Percentiles rank a stretch among this genome's conserved stretches.
phyloP scores from a whole-genome alignment of 805 yeast genomes.

The Lachancea fermentati region DNA sequence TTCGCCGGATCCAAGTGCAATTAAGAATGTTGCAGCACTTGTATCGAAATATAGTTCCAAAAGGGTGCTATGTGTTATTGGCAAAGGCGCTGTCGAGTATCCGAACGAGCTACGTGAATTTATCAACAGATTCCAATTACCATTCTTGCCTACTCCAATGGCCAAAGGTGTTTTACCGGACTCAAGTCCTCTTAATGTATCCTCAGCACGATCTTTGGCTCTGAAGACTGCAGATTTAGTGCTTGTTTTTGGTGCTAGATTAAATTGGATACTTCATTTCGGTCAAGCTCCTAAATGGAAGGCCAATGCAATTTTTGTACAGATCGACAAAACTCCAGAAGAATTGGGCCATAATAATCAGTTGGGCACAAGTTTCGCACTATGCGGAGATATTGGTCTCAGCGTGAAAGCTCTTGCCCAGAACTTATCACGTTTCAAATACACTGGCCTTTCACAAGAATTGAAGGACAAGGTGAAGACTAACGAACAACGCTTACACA shows the following conservation, averaged over 20 bases:
- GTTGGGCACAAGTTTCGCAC: constrained; percentile 35
- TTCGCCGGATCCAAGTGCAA: constrained; percentile 14
- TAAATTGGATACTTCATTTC: constrained; percentile 70
- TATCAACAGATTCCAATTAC: constrained; percentile 38
- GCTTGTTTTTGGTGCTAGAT: constrained; percentile 56
- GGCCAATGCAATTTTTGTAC: constrained; percentile 44
- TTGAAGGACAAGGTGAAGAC: constrained; percentile 13
- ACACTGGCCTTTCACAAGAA: constrained; percentile 10
- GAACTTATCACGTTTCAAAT: constrained; percentile 18
- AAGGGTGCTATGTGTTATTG: constrained; percentile 52
- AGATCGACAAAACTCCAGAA: constrained; percentile 49
- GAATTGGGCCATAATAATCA: constrained; percentile 45
- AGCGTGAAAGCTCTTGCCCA: constrained; percentile 35
- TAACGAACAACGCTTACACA: constrained; percentile 22
- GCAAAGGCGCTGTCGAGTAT: constrained; percentile 58
- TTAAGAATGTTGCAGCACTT: constrained; percentile 31
- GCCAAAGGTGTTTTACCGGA: constrained; percentile 68
- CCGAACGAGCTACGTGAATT: constrained; percentile 37
- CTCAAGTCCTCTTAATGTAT: constrained; percentile 40
- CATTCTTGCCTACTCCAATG: constrained; percentile 74
- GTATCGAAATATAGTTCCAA: constrained; percentile 33
- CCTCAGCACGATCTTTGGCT: constrained; percentile 62
- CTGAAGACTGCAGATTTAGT: constrained; percentile 53
- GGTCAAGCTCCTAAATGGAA: constrained; percentile 54
- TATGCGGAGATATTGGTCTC: constrained; percentile 51